Evolutionary conservation across 208 protist species (phyloP).

Genomic region (Naegleria lovaniensis): DNA sequence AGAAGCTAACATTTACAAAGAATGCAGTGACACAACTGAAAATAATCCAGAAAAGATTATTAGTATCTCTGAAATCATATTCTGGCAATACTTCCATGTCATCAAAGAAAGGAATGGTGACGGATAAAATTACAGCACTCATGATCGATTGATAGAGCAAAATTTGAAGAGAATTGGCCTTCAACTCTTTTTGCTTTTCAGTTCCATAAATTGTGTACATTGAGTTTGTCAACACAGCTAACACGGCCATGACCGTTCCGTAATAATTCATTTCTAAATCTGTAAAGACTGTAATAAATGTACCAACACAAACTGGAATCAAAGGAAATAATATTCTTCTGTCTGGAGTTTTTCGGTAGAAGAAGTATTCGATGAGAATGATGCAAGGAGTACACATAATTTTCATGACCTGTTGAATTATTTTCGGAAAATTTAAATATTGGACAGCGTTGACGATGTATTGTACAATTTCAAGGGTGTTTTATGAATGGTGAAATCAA

Average conservation of each 20-base stretch:
- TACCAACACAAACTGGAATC: slow-evolving; percentile 63
- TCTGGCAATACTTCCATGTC: slow-evolving; percentile 41
- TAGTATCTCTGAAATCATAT: slow-evolving; percentile 35
- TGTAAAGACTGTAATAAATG: slow-evolving; percentile 58
- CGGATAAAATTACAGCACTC: slow-evolving; percentile 63
- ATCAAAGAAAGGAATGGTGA: slow-evolving; percentile 60
- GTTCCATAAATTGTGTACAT: slow-evolving; percentile 80
- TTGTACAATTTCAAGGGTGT: too few species aligned
- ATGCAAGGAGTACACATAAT: slow-evolving; percentile 71
- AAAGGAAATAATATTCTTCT: slow-evolving; percentile 56
- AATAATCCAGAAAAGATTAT: slow-evolving; percentile 27
- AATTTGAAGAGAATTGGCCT: slow-evolving; percentile 65
- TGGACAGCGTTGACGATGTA: too few species aligned
- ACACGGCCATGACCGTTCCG: slow-evolving; percentile 55
- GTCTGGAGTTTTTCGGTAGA: slow-evolving; percentile 46
- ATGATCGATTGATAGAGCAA: slow-evolving; percentile 72
- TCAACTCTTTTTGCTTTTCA: slow-evolving; percentile 71
- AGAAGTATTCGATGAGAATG: slow-evolving; percentile 53
- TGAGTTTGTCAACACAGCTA: slow-evolving; percentile 66
- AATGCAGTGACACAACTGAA: slow-evolving; percentile 68
- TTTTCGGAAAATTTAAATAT: background rate
- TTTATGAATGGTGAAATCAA: too few species aligned
- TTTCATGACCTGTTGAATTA: slow-evolving; percentile 47
- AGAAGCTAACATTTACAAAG: slow-evolving; percentile 78
- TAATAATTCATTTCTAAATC: slow-evolving; percentile 57